These are phyloP conservation scores for Ochetophila trinervis DNA, from an alignment of 306 rosid species.

Conservation along the genomic window DNA sequence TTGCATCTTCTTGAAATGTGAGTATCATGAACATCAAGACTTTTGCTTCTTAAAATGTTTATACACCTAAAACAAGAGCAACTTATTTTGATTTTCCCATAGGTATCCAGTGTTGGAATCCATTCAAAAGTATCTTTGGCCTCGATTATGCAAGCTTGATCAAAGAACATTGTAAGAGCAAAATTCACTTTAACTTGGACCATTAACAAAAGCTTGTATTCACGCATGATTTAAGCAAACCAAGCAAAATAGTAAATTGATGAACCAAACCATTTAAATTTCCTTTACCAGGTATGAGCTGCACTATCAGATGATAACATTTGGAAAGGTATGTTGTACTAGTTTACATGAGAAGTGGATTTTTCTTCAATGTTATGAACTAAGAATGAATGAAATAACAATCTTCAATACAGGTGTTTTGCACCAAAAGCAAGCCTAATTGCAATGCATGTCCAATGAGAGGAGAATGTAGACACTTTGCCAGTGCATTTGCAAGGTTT, in stretches of 20 bases:
- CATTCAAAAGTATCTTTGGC: slow-evolving; percentile 97
- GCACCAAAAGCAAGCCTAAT: slow-evolving; percentile 95
- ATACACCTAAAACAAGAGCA: slow-evolving; percentile 23
- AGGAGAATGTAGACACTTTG: slow-evolving; percentile 98
- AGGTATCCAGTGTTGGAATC: slow-evolving; percentile 98
- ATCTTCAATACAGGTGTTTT: slow-evolving; percentile 70
- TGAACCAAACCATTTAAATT: slow-evolving; percentile 22
- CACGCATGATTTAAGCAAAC: slow-evolving; percentile 10
- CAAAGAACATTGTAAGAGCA: slow-evolving; percentile 77
- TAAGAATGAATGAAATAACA: slow-evolving; percentile 24
- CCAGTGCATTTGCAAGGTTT: slow-evolving; percentile 98
- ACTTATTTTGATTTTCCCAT: slow-evolving; percentile 30
- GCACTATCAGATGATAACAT: slow-evolving; percentile 98
- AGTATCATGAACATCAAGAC: slow-evolving; percentile 35
- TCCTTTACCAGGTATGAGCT: slow-evolving; percentile 78
- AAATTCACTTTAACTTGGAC: slow-evolving; percentile 2
- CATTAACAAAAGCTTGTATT: background rate
- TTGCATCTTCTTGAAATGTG: slow-evolving; percentile 97
- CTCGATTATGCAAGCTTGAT: slow-evolving; percentile 98
- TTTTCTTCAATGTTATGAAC: slow-evolving; percentile 19
- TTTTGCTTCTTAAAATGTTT: slow-evolving; percentile 9
- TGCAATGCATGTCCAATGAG: slow-evolving; percentile 99
- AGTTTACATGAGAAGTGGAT: slow-evolving; percentile 8
- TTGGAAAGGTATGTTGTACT: slow-evolving; percentile 78
- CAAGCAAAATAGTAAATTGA: slow-evolving; percentile 3